These are phyloP conservation scores for Colletotrichum falcatum DNA, from an alignment of 2,329 filamentous ascomycete species.

Conservation along the genomic window DNA sequence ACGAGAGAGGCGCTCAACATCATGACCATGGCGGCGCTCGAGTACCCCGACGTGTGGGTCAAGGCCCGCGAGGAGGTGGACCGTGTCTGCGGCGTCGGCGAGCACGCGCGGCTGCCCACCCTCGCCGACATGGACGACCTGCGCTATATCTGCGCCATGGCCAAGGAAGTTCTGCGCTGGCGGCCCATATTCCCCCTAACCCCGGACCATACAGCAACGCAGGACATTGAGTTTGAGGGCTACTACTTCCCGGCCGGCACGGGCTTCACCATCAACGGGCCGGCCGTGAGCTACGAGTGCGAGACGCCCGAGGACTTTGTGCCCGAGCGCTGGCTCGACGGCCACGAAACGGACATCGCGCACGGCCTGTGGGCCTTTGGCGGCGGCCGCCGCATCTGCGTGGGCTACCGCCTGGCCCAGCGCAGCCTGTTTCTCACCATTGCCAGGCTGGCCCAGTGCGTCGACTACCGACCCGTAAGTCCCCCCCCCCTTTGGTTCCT, in stretches of 20 bases:
- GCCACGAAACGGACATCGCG: constrained; percentile 41
- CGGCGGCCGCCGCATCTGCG: constrained; percentile 44
- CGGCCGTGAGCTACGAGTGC: constrained; percentile 51
- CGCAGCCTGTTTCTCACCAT: constrained; percentile 45
- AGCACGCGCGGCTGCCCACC: constrained; percentile 52
- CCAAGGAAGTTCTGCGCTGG: constrained; percentile 60
- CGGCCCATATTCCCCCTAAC: constrained; percentile 53
- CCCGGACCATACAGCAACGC: constrained; percentile 53
- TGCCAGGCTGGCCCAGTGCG: constrained; percentile 44
- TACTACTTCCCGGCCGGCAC: constrained; percentile 59
- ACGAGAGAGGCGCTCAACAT: constrained; percentile 53
- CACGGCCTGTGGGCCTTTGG: constrained; percentile 47
- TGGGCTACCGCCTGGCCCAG: constrained; percentile 46
- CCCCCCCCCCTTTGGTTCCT: not conserved
- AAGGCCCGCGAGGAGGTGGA: constrained; percentile 58
- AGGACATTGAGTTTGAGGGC: constrained; percentile 55
- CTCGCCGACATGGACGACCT: constrained; percentile 55
- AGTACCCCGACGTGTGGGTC: constrained; percentile 49
- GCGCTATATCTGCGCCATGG: constrained; percentile 51
- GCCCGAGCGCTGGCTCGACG: constrained; percentile 53
- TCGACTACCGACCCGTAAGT: constrained; percentile 39
- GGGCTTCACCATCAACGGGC: constrained; percentile 54
- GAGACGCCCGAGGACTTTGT: constrained; percentile 48
- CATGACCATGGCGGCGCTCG: constrained; percentile 47
- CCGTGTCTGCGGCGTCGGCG: constrained; percentile 50